Evolutionary conservation across 140 eudicot genomes (phyloP).

Genomic region (Cichorium intybus): DNA sequence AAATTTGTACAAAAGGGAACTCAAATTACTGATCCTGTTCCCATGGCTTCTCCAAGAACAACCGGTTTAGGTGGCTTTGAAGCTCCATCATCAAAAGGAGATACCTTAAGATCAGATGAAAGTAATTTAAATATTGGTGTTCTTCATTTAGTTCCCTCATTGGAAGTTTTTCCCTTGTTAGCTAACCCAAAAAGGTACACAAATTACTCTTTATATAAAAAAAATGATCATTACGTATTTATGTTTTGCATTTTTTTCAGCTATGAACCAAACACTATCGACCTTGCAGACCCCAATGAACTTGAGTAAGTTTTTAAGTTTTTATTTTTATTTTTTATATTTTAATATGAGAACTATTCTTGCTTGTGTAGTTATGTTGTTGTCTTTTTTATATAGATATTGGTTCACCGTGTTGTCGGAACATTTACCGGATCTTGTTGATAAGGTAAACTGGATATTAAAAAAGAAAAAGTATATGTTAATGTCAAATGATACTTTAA

Average conservation of each 20-base stretch:
- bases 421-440: constrained; percentile 91
- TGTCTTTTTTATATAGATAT: constrained; percentile 52
- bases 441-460: constrained; percentile 72
- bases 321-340: neutral
- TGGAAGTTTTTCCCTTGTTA: constrained; percentile 90
- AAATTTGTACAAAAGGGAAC: constrained; percentile 87
- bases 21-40: constrained; percentile 95
- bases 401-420: constrained; percentile 91
- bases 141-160: constrained; percentile 85
- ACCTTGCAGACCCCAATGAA: constrained; percentile 86
- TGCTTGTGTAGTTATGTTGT: constrained; percentile 19
- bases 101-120: constrained; percentile 73
- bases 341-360: neutral
- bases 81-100: constrained; percentile 90
- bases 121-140: constrained; percentile 37
- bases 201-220: neutral
- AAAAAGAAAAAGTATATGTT: no score
- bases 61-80: constrained; percentile 99
- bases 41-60: constrained; percentile 81
- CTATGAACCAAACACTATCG: constrained; percentile 95
- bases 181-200: constrained; percentile 82
- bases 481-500: neutral
- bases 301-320: constrained; percentile 65
- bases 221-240: no score
- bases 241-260: constrained; percentile 32